Evolutionary conservation across 2,329 filamentous ascomycete genomes (phyloP).

Genomic region (Aspergillus brunneoviolaceus): DNA sequence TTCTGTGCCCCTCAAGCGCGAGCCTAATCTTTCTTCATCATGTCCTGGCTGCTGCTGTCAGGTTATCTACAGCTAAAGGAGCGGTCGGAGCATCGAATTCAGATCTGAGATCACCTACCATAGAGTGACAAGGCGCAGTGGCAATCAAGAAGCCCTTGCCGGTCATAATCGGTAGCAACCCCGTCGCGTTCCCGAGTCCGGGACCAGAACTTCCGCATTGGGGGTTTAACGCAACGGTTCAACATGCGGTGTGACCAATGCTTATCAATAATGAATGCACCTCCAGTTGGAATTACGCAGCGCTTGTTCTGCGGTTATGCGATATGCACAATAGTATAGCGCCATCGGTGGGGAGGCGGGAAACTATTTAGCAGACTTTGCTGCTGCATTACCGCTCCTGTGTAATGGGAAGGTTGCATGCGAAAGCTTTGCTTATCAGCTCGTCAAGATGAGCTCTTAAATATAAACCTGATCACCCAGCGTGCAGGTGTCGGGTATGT

Average conservation of each 20-base stretch:
- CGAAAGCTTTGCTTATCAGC: neutral
- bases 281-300: neutral
- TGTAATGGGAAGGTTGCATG: slow-evolving; percentile 6
- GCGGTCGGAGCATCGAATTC: neutral
- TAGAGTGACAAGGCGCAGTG: no score
- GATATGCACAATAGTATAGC: neutral
- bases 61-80: neutral
- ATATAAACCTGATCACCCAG: slow-evolving; percentile 17
- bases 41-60: neutral
- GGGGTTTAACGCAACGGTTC: neutral
- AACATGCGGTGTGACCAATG: slow-evolving; percentile 3
- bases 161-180: neutral
- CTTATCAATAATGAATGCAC: neutral
- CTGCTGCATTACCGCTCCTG: slow-evolving; percentile 11
- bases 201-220: neutral
- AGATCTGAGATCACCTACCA: neutral
- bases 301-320: neutral
- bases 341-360: neutral
- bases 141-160: neutral
- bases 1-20: neutral
- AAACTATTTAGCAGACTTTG: neutral
- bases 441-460: slow-evolving; percentile 12
- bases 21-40: neutral
- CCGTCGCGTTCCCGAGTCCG: neutral
- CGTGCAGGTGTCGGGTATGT: slow-evolving; percentile 16